These are phyloP conservation scores for Lepidium didymum DNA, from an alignment of 345 rosid species.

Conservation along the genomic window DNA sequence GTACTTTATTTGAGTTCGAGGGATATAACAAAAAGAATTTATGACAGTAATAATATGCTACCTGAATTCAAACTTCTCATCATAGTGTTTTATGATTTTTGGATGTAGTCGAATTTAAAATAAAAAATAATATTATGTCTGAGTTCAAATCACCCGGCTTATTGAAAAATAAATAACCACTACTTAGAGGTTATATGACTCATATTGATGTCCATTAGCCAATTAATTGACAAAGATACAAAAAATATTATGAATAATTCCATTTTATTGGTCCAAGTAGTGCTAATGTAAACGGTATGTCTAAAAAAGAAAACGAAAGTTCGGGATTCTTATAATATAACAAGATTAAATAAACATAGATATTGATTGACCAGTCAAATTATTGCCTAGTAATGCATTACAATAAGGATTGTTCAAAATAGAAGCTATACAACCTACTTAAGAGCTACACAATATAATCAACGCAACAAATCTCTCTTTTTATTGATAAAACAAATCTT, in stretches of 20 bases:
- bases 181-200: background rate
- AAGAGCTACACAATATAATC: background rate
- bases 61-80: too few species aligned
- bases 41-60: too few species aligned
- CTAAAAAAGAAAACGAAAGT: background rate
- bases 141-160: too few species aligned
- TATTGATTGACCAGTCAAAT: conserved; percentile 21
- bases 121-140: too few species aligned
- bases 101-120: too few species aligned
- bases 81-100: too few species aligned
- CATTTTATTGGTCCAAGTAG: conserved; percentile 1
- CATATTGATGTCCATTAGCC: background rate
- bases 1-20: too few species aligned
- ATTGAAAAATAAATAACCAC: too few species aligned
- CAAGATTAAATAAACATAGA: background rate
- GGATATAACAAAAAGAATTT: too few species aligned
- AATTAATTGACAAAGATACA: background rate
- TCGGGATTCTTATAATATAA: background rate
- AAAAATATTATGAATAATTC: background rate
- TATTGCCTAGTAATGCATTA: background rate
- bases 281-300: background rate
- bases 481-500: too few species aligned
- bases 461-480: background rate
- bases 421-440: conserved; percentile 6
- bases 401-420: conserved; percentile 7